Evolutionary conservation across 2,329 filamentous ascomycete species (phyloP).

Genomic region (Paecilomyces sp.): DNA sequence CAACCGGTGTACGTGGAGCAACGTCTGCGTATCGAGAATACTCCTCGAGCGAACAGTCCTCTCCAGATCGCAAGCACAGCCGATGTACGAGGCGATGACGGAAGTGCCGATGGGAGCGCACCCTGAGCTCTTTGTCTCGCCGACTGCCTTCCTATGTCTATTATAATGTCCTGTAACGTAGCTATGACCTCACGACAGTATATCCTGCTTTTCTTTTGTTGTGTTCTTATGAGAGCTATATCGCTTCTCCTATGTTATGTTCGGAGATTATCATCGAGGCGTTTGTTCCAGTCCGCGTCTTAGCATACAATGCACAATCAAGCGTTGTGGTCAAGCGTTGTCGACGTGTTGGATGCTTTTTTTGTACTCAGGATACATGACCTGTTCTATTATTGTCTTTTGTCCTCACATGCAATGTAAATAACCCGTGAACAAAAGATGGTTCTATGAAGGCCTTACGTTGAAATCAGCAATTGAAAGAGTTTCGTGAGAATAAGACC

Average conservation of each 20-base stretch:
- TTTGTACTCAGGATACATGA: background rate
- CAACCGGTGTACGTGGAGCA: conserved; percentile 23
- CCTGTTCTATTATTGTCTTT: background rate
- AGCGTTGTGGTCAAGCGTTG: background rate
- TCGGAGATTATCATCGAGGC: background rate
- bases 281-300: background rate
- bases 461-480: background rate
- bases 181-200: background rate
- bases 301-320: background rate
- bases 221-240: background rate
- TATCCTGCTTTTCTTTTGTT: background rate
- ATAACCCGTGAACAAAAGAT: background rate
- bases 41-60: conserved; percentile 17
- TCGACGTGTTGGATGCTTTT: background rate
- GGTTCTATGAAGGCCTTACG: background rate
- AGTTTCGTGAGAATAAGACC: background rate
- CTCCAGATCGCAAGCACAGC: conserved; percentile 7
- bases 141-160: background rate
- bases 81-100: conserved; percentile 11
- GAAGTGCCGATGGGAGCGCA: conserved; percentile 12
- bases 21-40: conserved; percentile 20
- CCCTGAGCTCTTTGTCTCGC: background rate
- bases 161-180: background rate
- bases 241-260: background rate
- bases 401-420: background rate